phyloP scores from a whole-genome alignment of 2,329 filamentous ascomycete genomes.

The Epichloe elymi region DNA sequence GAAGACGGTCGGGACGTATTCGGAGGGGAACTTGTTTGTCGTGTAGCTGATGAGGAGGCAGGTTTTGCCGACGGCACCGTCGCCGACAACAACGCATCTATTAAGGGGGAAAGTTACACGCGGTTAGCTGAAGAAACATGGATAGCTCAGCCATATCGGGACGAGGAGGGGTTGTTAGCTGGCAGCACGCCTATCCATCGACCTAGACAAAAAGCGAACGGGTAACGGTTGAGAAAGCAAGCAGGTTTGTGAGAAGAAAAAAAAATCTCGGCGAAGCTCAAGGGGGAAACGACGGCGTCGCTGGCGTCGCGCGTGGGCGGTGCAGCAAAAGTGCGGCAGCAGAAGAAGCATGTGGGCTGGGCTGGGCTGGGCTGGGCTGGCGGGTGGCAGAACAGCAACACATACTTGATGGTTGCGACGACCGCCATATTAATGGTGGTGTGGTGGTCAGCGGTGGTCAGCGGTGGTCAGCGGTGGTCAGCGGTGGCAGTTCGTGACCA shows the following conservation, averaged over 20 bases:
- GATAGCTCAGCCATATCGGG: background rate
- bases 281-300: background rate
- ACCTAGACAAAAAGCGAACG: background rate
- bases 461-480: background rate
- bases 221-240: background rate
- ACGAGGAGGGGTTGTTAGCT: background rate
- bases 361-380: background rate
- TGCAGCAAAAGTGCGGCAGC: constrained; percentile 7
- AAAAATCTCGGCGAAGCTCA: background rate
- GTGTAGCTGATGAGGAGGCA: constrained; percentile 98
- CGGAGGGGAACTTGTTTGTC: constrained; percentile 98
- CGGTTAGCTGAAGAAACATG: background rate
- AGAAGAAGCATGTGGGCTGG: background rate
- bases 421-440: constrained; percentile 36
- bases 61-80: constrained; percentile 98
- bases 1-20: constrained; percentile 99
- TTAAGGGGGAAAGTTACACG: background rate
- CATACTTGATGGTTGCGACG: constrained; percentile 53
- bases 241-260: background rate
- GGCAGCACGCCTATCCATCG: background rate
- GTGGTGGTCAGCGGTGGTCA: background rate
- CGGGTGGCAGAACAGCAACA: constrained; percentile 9
- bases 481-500: background rate
- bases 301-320: background rate
- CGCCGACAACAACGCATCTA: constrained; percentile 97